Evolutionary conservation across 371 early-diverging fungal species (phyloP).

Genomic region (Mucor plumbeus): DNA sequence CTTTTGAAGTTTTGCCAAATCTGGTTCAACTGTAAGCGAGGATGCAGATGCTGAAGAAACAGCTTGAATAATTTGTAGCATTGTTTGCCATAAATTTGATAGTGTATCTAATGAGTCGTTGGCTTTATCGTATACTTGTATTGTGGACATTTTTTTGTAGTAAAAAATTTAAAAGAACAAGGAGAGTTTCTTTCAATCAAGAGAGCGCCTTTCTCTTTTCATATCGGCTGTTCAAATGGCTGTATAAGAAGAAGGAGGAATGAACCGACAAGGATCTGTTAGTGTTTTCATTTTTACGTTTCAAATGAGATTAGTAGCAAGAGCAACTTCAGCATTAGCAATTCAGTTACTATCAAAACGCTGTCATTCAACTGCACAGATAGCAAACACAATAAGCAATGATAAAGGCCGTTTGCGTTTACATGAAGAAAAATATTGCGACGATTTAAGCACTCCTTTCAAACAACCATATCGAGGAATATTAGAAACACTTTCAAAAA

Average conservation of each 20-base stretch:
- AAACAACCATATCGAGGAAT: conserved; percentile 12
- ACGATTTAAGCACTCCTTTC: conserved; percentile 29
- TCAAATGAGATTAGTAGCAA: background rate
- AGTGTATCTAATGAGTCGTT: conserved; percentile 40
- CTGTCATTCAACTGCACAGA: conserved; percentile 22
- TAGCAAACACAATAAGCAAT: conserved; percentile 18
- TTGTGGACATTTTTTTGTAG: background rate
- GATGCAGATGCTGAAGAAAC: conserved; percentile 41
- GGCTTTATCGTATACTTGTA: conserved; percentile 30
- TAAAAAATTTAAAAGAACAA: too few relatives aligned
- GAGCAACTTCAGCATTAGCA: background rate
- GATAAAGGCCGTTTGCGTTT: conserved; percentile 25
- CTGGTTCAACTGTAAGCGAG: conserved; percentile 46
- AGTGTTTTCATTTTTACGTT: too few relatives aligned
- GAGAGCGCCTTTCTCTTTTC: too few relatives aligned
- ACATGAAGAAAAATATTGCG: conserved; percentile 34
- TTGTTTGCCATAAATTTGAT: conserved; percentile 41
- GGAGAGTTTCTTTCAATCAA: too few relatives aligned
- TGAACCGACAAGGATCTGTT: too few relatives aligned
- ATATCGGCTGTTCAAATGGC: too few relatives aligned
- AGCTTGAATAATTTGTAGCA: conserved; percentile 38
- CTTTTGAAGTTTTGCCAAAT: conserved; percentile 39
- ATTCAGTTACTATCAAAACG: conserved; percentile 8
- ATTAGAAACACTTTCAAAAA: conserved; percentile 16
- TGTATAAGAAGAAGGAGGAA: too few relatives aligned